Evolutionary conservation across 805 yeast genomes (phyloP), one percentile per base, ranked within the genome.

Genomic region (Wickerhamomyces queroliae): DNA sequence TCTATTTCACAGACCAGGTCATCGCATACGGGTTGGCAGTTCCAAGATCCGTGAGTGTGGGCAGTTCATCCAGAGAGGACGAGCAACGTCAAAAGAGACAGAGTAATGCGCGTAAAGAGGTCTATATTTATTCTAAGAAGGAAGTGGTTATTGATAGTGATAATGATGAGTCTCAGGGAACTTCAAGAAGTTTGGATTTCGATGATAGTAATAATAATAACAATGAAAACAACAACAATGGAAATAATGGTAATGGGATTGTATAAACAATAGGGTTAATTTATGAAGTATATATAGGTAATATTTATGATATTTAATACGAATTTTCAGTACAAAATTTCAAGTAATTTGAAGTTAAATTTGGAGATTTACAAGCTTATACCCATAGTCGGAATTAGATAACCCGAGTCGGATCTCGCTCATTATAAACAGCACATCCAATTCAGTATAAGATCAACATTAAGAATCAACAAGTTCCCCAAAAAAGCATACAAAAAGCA

Each of bases 21-120:
- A 74, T 78, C 37, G 74, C 76, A 12, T 72, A 75, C 35, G 79
- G 80, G n/a, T 59, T 78, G 47, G 78, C 80, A 5, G 69, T 73
- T 5, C 78, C 81, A 1, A 54, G 78, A 35, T 71, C 81, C 0
- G 69, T 71, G 38, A 39, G 63, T 29, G 59, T 52, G 6, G 56
- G 55, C 33, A 50, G 50, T 19, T 50, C 56, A 15, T 41, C 42
- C 12, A 46, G 33, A 31, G 38, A 41, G 26, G 35, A 51, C 35
- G 50, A 51, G 44, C 48, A 52, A 29, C 41, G 55, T 22, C 54
- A 61, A 18, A 47, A 54, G 28, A 35, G 53, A 17, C 51, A 63
- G 4, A 32, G 54, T 33, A 52, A 55, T 26, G 42, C 44, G 22
- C 47, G 55, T 25, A 58, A 60, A 44, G 68, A 69, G 21, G 66